These are phyloP conservation scores for Metschnikowia noctiluminum DNA, from an alignment of 805 yeast species.

Conservation along the genomic window DNA sequence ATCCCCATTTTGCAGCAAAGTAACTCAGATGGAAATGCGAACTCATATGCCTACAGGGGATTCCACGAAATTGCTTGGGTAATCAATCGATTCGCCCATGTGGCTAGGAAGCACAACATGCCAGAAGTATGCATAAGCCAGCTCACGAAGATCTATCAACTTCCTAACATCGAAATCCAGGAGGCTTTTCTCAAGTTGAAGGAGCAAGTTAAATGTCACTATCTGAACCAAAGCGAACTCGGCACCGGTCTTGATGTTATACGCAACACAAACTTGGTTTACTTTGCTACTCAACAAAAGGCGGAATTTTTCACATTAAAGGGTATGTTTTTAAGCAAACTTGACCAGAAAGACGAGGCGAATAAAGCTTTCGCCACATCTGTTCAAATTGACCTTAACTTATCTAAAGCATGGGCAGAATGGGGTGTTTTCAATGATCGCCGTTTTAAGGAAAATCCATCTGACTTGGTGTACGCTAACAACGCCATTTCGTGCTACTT, in stretches of 20 bases:
- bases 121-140: constrained; percentile 95
- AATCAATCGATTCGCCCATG: constrained; percentile 96
- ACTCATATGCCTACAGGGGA: constrained; percentile 95
- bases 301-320: constrained; percentile 97
- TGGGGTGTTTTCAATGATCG: constrained; percentile 97
- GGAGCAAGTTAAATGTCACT: constrained; percentile 97
- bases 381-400: constrained; percentile 87
- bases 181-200: constrained; percentile 94
- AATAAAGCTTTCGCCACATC: constrained; percentile 98
- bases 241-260: constrained; percentile 96
- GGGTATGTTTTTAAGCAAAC: constrained; percentile 94
- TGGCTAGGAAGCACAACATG: constrained; percentile 94
- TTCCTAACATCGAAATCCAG: constrained; percentile 97
- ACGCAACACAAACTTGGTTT: constrained; percentile 91
- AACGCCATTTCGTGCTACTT: constrained; percentile 94
- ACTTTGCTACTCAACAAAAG: constrained; percentile 95
- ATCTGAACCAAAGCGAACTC: constrained; percentile 84
- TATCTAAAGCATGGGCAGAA: constrained; percentile 99
- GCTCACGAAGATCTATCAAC: constrained; percentile 85
- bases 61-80: constrained; percentile 99
- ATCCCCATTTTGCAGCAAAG: constrained; percentile 78
- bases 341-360: constrained; percentile 90
- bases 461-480: constrained; percentile 78
- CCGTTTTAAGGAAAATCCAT: constrained; percentile 78
- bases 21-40: constrained; percentile 64